These are phyloP conservation scores for Toxoplasma gondii DNA, from an alignment of 169 alveolate species.

Conservation along the genomic window DNA sequence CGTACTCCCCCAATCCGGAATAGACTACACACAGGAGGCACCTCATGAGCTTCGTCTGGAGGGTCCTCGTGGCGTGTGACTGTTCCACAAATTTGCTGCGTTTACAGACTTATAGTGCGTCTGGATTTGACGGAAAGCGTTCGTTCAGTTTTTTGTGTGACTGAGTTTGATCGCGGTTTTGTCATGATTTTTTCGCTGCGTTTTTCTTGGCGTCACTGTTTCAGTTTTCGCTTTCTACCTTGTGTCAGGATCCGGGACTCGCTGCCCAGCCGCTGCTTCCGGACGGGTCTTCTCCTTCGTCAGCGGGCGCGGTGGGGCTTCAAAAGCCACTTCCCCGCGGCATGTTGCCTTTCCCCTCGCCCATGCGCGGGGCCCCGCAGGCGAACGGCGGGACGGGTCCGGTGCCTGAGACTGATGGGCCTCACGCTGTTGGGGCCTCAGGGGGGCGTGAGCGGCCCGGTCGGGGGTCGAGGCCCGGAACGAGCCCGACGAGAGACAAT, in stretches of 20 bases:
- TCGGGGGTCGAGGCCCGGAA: not conserved
- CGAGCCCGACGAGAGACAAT: not conserved
- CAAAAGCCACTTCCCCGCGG: slow-evolving; percentile 35
- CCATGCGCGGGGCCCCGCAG: not conserved
- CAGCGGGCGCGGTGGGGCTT: not conserved
- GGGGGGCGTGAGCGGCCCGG: not conserved
- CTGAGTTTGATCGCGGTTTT: no score
- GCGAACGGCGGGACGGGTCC: not conserved
- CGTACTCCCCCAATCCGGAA: no score
- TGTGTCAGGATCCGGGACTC: not conserved
- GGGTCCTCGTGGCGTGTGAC: no score
- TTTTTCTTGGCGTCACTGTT: no score
- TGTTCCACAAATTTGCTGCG: no score
- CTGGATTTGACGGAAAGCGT: no score
- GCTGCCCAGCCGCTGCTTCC: not conserved
- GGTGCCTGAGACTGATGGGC: not conserved
- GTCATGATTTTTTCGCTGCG: no score
- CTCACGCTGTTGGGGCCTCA: not conserved
- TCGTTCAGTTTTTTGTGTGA: no score
- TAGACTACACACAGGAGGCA: no score
- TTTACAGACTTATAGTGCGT: no score
- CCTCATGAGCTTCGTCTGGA: no score
- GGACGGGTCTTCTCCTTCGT: not conserved
- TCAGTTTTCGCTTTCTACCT: not conserved
- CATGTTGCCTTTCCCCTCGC: slow-evolving; percentile 31